phyloP scores from a whole-genome alignment of 2,329 filamentous ascomycete genomes.

The Fusarium miscanthi region DNA sequence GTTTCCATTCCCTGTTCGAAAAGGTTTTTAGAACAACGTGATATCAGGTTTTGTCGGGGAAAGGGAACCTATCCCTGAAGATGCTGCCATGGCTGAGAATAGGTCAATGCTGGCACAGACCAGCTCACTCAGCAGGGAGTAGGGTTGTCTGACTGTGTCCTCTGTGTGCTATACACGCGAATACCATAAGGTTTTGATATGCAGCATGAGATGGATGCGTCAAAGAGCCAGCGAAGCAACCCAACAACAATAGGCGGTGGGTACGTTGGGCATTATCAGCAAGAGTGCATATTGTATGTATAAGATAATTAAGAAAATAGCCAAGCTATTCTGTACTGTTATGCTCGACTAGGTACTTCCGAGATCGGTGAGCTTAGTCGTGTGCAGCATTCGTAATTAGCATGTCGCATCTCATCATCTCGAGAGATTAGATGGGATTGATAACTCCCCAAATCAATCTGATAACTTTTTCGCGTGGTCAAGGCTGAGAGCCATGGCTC shows the following conservation, averaged over 20 bases:
- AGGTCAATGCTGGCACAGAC: constrained; percentile 21
- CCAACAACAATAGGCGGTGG: constrained; percentile 7
- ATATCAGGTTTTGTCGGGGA: constrained; percentile 32
- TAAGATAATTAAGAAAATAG: neutral
- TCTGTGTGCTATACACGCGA: constrained; percentile 1
- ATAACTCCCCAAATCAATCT: constrained; percentile 39
- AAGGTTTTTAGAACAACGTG: neutral
- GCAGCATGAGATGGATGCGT: constrained; percentile 7
- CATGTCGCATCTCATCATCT: constrained; percentile 16
- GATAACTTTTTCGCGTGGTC: constrained; percentile 27
- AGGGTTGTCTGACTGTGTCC: constrained; percentile 20
- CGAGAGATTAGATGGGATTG: constrained; percentile 48
- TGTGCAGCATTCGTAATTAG: constrained; percentile 3
- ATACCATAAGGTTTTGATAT: constrained; percentile 1
- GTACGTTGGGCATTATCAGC: constrained; percentile 6
- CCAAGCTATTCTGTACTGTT: neutral
- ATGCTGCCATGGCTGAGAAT: neutral
- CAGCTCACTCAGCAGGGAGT: constrained; percentile 16
- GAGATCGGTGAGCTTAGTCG: constrained; percentile 32
- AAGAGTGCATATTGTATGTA: neutral
- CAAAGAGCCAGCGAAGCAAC: constrained; percentile 9
- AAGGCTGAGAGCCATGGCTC: constrained; percentile 12
- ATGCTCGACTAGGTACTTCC: constrained; percentile 12
- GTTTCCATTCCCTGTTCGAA: constrained; percentile 23
- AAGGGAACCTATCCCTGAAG: constrained; percentile 19